Conservation (phyloP, 2,329 filamentous ascomycete genomes). For the Intubia oerlemansii region DNA sequence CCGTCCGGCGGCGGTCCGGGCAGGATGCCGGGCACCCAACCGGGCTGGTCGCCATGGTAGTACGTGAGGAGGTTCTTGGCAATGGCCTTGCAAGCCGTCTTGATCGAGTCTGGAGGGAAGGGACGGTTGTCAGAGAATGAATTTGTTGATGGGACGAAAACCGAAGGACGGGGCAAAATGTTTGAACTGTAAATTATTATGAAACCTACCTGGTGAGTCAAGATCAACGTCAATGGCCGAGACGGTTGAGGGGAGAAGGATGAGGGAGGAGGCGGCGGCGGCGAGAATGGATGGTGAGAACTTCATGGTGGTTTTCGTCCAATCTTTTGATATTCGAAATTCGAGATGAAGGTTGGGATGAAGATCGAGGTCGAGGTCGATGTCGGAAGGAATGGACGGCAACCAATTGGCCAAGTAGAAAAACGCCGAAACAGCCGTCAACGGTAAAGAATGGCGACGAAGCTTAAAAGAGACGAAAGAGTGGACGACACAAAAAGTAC, state of each 20-base stretch:
- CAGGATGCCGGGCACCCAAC: constrained; percentile 28
- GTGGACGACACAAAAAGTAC: too few species aligned
- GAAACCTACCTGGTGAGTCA: too few species aligned
- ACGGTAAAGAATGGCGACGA: too few species aligned
- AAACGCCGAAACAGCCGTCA: too few species aligned
- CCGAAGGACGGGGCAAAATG: too few species aligned
- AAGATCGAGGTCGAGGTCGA: neutral
- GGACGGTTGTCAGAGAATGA: constrained; percentile 6
- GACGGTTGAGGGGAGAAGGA: too few species aligned
- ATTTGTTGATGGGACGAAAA: too few species aligned
- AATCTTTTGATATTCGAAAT: neutral
- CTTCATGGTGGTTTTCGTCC: constrained; percentile 1
- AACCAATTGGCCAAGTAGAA: too few species aligned
- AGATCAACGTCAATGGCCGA: constrained; percentile 6
- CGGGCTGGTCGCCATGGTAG: constrained; percentile 26
- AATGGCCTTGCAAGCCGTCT: constrained; percentile 19
- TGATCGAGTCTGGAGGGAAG: constrained; percentile 18
- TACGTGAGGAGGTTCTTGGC: constrained; percentile 28
- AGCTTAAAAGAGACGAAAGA: too few species aligned
- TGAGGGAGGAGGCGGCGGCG: neutral
- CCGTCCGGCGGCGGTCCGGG: constrained; percentile 30
- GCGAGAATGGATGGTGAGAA: neutral
- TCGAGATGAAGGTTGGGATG: neutral
- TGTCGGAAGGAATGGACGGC: too few species aligned
- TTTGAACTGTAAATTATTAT: too few species aligned